Conservation (phyloP, 805 yeast species). For the Torulaspora gathmanii region DNA sequence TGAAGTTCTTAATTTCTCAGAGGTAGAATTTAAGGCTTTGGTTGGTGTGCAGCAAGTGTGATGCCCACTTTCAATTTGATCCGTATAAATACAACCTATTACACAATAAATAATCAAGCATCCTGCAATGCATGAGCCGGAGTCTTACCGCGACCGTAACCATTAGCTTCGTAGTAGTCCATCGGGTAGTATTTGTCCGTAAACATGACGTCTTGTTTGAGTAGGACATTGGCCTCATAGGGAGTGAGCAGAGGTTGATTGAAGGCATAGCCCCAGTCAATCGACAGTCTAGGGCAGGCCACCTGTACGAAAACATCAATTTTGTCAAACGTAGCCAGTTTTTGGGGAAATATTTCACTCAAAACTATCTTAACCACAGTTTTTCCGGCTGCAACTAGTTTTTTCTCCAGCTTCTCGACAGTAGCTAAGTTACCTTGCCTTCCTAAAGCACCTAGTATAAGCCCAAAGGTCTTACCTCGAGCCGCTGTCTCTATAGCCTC, state of each 20-base stretch:
- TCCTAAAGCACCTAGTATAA: slow-evolving; percentile 89
- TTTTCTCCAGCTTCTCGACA: slow-evolving; percentile 56
- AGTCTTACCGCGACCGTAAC: slow-evolving; percentile 81
- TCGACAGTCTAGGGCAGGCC: slow-evolving; percentile 93
- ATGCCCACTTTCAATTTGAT: not conserved
- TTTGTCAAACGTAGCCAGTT: slow-evolving; percentile 85
- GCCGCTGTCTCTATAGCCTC: slow-evolving; percentile 67
- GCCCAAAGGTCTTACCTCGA: slow-evolving; percentile 63
- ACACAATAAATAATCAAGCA: not conserved
- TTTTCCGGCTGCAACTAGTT: slow-evolving; percentile 51
- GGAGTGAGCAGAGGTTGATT: slow-evolving; percentile 89
- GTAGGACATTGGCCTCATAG: slow-evolving; percentile 89
- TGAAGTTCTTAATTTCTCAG: slow-evolving; percentile 28
- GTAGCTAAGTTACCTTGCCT: slow-evolving; percentile 90
- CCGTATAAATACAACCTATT: not conserved
- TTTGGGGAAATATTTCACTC: slow-evolving; percentile 91
- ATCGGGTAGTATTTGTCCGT: slow-evolving; percentile 71
- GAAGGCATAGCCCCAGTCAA: slow-evolving; percentile 99
- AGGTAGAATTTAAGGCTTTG: slow-evolving; percentile 56
- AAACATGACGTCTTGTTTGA: slow-evolving; percentile 68
- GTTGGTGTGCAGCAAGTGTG: slow-evolving; percentile 53
- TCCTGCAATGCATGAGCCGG: slow-evolving; percentile 42
- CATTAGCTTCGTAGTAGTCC: slow-evolving; percentile 89
- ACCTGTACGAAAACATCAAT: slow-evolving; percentile 95
- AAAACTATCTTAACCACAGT: slow-evolving; percentile 75